phyloP scores from a whole-genome alignment of 768 basidiomycete genomes.

The Agaricus subrufescens region DNA sequence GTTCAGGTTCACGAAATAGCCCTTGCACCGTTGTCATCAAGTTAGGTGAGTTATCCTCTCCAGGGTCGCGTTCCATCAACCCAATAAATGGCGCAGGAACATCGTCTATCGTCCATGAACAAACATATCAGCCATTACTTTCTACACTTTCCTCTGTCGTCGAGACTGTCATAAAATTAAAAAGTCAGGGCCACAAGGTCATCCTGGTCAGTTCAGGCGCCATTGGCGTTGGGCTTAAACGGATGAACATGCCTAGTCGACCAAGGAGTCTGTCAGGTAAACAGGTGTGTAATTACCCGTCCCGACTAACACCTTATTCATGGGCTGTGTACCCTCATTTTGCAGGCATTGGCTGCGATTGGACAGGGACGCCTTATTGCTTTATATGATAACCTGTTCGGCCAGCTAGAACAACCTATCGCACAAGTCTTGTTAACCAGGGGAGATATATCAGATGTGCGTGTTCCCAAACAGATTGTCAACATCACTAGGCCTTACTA shows the following conservation, averaged over 20 bases:
- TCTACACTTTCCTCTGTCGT: constrained; percentile 90
- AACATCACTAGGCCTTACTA: neutral
- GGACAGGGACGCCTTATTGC: constrained; percentile 96
- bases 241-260: constrained; percentile 78
- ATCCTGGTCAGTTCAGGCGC: constrained; percentile 96
- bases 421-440: constrained; percentile 93
- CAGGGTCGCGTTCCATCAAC: too few species aligned
- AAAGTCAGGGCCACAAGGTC: constrained; percentile 83
- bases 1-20: constrained; percentile 1
- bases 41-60: constrained; percentile 46
- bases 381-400: constrained; percentile 95
- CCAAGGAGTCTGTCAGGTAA: constrained; percentile 88
- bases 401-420: constrained; percentile 90
- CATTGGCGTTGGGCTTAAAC: constrained; percentile 91
- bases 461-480: constrained; percentile 6
- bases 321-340: neutral
- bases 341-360: constrained; percentile 90
- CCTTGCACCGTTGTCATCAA: constrained; percentile 79
- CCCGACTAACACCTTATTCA: neutral
- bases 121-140: constrained; percentile 86
- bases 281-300: constrained; percentile 55
- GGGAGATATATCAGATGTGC: constrained; percentile 95
- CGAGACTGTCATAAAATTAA: constrained; percentile 81
- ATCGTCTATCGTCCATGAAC: constrained; percentile 94
- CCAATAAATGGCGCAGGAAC: constrained; percentile 54